A percentile compares a stretch with the other conserved stretches of the same genome.
These are phyloP conservation scores for Metschnikowia lachancei DNA, from an alignment of 805 yeast genomes.

Conservation along the genomic window DNA sequence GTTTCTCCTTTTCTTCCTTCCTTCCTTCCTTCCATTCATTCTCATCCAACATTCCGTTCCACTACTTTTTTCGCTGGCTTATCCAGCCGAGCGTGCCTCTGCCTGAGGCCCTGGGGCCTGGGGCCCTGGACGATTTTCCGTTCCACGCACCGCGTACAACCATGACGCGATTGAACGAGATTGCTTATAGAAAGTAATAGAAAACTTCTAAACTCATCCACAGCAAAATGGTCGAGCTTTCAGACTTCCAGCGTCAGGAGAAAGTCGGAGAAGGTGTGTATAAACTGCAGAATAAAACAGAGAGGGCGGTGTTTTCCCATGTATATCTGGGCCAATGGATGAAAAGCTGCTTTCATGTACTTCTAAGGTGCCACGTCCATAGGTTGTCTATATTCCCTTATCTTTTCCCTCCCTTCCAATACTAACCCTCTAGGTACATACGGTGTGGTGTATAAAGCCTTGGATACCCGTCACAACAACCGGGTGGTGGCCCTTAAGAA, in stretches of 20 bases:
- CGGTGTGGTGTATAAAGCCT: conserved; percentile 96
- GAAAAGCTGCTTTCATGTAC: no score
- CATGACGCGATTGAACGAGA: conserved; percentile 1
- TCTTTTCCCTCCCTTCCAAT: not conserved
- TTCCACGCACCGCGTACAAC: conserved; percentile 4
- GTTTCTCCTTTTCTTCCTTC: no score
- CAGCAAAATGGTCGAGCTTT: conserved; percentile 70
- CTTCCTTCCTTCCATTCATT: no score
- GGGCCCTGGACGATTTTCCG: not conserved
- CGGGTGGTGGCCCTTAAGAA: conserved; percentile 95
- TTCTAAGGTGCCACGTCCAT: no score
- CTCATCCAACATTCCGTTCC: no score
- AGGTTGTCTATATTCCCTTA: no score
- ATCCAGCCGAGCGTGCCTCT: no score
- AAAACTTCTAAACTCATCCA: not conserved
- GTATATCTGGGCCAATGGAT: no score
- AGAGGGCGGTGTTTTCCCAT: not conserved
- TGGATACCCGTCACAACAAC: conserved; percentile 83
- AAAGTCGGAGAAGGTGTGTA: conserved; percentile 89
- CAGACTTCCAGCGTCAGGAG: conserved; percentile 90
- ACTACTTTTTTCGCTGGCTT: no score
- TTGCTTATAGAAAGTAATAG: no score
- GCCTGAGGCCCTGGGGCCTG: not conserved
- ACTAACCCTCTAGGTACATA: conserved; percentile 62
- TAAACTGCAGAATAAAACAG: not conserved